These are phyloP conservation scores for Zymoseptoria tritici DNA, from an alignment of 2,329 filamentous ascomycete species.

Conservation along the genomic window DNA sequence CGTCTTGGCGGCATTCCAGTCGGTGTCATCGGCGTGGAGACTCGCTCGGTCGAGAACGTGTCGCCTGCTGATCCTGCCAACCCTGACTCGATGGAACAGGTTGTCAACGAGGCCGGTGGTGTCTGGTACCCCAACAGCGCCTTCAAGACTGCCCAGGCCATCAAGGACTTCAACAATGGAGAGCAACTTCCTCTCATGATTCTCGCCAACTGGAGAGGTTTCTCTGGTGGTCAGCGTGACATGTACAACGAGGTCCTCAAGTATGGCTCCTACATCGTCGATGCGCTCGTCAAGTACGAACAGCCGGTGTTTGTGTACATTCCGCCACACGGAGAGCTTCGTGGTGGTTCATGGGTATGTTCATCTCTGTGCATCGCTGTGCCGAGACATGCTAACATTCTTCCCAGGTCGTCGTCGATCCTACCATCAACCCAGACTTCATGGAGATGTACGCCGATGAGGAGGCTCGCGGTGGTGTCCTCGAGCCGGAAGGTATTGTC, in stretches of 20 bases:
- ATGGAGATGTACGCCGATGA: slow-evolving; percentile 99
- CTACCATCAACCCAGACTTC: slow-evolving; percentile 88
- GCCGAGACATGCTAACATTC: slow-evolving; percentile 27
- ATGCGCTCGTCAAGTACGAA: slow-evolving; percentile 95
- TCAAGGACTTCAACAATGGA: slow-evolving; percentile 98
- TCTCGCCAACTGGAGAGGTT: slow-evolving; percentile 98
- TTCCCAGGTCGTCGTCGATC: slow-evolving; percentile 77
- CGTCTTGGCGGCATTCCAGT: slow-evolving; percentile 95
- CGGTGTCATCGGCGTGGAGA: slow-evolving; percentile 97
- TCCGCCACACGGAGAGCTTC: slow-evolving; percentile 89
- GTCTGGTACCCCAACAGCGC: slow-evolving; percentile 99
- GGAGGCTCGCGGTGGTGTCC: slow-evolving; percentile 89
- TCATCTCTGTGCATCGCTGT: not conserved
- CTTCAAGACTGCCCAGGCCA: slow-evolving; percentile 98
- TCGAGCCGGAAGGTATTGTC: slow-evolving; percentile 96
- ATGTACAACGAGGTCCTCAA: slow-evolving; percentile 99
- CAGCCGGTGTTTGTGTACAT: slow-evolving; percentile 99
- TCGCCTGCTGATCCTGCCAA: slow-evolving; percentile 95
- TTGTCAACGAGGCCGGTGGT: slow-evolving; percentile 89
- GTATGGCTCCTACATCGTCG: slow-evolving; percentile 98
- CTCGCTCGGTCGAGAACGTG: slow-evolving; percentile 90
- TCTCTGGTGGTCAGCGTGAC: slow-evolving; percentile 97
- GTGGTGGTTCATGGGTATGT: slow-evolving; percentile 88
- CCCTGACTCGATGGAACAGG: slow-evolving; percentile 94
- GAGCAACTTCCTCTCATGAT: slow-evolving; percentile 99